Base-by-base conservation (phyloP, 192 early-diverging fungal species). In the Podila minutissima region DNA sequence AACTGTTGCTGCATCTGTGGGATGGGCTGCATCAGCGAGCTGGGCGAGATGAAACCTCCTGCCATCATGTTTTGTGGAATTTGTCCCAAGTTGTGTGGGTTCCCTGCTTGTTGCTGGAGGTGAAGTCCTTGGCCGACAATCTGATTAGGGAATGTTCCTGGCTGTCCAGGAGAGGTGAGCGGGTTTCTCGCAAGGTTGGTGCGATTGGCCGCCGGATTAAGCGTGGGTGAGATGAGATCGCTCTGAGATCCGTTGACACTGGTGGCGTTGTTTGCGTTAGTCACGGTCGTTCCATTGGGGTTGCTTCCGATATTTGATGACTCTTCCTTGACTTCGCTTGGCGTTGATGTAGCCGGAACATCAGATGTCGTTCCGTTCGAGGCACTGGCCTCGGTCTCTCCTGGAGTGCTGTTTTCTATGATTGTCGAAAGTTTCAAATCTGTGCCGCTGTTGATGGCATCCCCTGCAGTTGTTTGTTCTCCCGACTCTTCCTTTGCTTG, bases 31-130 rank as follows among this genome's bases (percentile, higher is more conserved):
- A 79, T 79, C 37, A 79, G 15, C 19, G 70, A 69, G 19, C 46
- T 72, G 1, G 76, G 76, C 5, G 76, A 79, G 6, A 79, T 68
- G 22, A 79, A 79, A 11, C 76, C 75, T 15, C 69, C 70, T 28
- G 69, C 49, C 70, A 79, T 69, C 70, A 79, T 79, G 10, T 19
- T 37, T 15, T 60, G 13, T 28, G 76, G 31, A 53, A 79, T 58
- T 2, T 48, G 55, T 24, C 65, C 70, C 59, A 71, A 58, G 28
- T 48, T 29, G 20, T 76, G 75, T 24, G 76, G 51, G 22, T 72
- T 79, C 29, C 75, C 74, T 59, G 62, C 37, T 31, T 69, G 67
- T 35, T 64, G 74, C 46, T 77, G 75, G 9, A 48, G 51, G 19
- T 67, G 69, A 20, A 62, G 69, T 12, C 49, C 69, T 59, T 62